Conservation (phyloP, 2,329 filamentous ascomycete genomes). For the Pezicula radicicola region DNA sequence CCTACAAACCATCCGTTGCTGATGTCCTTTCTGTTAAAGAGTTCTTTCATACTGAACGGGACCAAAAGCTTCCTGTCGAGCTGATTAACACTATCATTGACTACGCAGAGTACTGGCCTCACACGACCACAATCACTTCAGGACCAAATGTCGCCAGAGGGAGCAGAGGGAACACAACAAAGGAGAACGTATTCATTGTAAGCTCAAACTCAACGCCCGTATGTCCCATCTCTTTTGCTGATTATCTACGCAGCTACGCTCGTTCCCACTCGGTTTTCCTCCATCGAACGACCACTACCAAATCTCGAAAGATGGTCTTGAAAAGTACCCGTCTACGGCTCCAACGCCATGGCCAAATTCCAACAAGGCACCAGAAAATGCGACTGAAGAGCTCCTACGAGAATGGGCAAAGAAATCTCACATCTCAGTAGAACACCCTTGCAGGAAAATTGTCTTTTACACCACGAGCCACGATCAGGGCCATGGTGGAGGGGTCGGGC, state of each 20-base stretch:
- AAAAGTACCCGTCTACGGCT: constrained; percentile 3
- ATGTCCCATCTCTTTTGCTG: not conserved
- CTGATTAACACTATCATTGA: constrained; percentile 55
- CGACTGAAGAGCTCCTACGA: constrained; percentile 15
- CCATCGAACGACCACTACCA: constrained; percentile 1
- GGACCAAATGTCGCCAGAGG: constrained; percentile 7
- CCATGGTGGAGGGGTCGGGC: constrained; percentile 36
- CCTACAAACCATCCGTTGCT: constrained; percentile 34
- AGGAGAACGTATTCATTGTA: constrained; percentile 40
- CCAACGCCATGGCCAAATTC: constrained; percentile 11
- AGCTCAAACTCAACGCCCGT: constrained; percentile 8
- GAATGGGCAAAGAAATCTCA: constrained; percentile 13
- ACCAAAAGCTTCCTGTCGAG: constrained; percentile 46
- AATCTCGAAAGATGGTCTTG: not conserved
- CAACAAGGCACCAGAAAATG: constrained; percentile 6
- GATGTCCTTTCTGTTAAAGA: constrained; percentile 49
- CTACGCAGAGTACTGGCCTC: constrained; percentile 60
- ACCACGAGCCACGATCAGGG: constrained; percentile 58
- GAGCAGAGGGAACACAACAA: no score
- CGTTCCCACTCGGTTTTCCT: constrained; percentile 21
- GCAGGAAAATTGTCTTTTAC: constrained; percentile 60
- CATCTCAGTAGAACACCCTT: constrained; percentile 38
- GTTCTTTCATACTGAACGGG: constrained; percentile 38
- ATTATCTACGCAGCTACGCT: constrained; percentile 20
- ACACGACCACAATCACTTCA: constrained; percentile 31